These are phyloP conservation scores for Thermothelomyces thermophilus DNA, from an alignment of 2,329 filamentous ascomycete species.

Conservation along the genomic window DNA sequence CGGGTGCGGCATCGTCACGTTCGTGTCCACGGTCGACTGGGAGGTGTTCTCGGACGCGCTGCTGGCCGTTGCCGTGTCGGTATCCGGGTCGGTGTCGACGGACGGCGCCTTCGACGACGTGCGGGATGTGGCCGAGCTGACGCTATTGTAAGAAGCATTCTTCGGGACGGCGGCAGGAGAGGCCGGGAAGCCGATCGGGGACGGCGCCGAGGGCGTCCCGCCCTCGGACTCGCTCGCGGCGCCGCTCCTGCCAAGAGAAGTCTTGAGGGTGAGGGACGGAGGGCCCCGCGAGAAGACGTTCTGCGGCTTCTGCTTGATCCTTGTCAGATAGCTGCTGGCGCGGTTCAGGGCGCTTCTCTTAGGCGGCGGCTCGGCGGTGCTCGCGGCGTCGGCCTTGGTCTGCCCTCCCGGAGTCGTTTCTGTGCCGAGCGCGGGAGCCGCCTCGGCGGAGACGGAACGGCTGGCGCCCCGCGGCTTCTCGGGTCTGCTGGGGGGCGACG, in stretches of 20 bases:
- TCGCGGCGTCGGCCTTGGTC: slow-evolving; percentile 28
- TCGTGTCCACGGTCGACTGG: slow-evolving; percentile 39
- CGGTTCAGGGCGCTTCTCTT: slow-evolving; percentile 36
- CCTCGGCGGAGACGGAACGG: slow-evolving; percentile 15
- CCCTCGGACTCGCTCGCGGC: slow-evolving; percentile 24
- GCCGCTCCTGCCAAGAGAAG: slow-evolving; percentile 18
- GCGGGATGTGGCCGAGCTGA: slow-evolving; percentile 16
- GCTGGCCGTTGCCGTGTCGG: slow-evolving; percentile 24
- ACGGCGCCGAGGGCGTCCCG: slow-evolving; percentile 37
- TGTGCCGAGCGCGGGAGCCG: slow-evolving; percentile 10
- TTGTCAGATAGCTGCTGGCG: slow-evolving; percentile 44
- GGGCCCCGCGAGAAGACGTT: slow-evolving; percentile 37
- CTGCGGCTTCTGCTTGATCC: slow-evolving; percentile 43
- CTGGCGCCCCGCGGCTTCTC: slow-evolving; percentile 25
- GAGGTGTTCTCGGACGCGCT: slow-evolving; percentile 29
- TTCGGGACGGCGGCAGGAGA: slow-evolving; percentile 6
- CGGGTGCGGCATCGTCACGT: slow-evolving; percentile 37
- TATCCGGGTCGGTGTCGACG: slow-evolving; percentile 19
- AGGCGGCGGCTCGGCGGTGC: slow-evolving; percentile 22
- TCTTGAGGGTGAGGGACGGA: slow-evolving; percentile 20
- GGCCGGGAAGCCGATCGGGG: slow-evolving; percentile 32
- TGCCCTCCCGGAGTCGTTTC: slow-evolving; percentile 20
- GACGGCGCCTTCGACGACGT: slow-evolving; percentile 26
- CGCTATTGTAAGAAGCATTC: slow-evolving; percentile 19
- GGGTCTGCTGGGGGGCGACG: slow-evolving; percentile 36